Percentiles rank a stretch among this genome's conserved stretches.
phyloP scores from a whole-genome alignment of 2,329 filamentous ascomycete species.

The Nemania diffusa region DNA sequence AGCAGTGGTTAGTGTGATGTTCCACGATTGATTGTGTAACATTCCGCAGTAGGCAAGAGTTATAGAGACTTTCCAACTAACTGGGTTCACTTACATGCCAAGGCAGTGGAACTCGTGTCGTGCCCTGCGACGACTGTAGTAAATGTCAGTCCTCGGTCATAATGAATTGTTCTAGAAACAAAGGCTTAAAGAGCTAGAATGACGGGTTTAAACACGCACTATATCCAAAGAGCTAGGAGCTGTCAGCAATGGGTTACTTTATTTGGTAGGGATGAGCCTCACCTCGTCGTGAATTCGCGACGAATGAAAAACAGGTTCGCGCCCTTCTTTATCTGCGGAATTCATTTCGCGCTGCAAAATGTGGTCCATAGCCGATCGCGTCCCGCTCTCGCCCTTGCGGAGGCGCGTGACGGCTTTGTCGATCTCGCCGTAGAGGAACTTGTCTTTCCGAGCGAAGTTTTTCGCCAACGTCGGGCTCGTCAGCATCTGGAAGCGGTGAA shows the following conservation, averaged over 20 bases:
- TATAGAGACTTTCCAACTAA: background rate
- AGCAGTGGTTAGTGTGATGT: background rate
- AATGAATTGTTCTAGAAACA: too few species aligned
- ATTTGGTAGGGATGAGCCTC: background rate
- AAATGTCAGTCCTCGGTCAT: too few species aligned
- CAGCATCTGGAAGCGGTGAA: constrained; percentile 30
- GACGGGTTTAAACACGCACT: background rate
- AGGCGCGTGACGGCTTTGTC: constrained; percentile 38
- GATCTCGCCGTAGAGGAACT: constrained; percentile 39
- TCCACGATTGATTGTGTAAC: background rate
- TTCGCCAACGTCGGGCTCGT: constrained; percentile 24
- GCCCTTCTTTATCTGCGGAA: constrained; percentile 46
- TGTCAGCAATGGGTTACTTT: background rate
- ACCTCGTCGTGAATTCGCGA: constrained; percentile 49
- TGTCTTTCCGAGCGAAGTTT: constrained; percentile 35
- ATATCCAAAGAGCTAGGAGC: constrained; percentile 43
- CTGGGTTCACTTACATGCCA: constrained; percentile 23
- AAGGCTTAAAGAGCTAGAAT: too few species aligned
- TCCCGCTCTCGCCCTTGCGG: constrained; percentile 32
- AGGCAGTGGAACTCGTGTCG: constrained; percentile 41
- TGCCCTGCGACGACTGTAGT: constrained; percentile 35
- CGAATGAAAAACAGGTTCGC: constrained; percentile 47
- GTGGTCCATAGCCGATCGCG: constrained; percentile 46
- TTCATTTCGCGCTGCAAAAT: constrained; percentile 50
- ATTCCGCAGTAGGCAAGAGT: background rate